Conservation (phyloP, 768 basidiomycete species). For the Mycena kentingensis region DNA sequence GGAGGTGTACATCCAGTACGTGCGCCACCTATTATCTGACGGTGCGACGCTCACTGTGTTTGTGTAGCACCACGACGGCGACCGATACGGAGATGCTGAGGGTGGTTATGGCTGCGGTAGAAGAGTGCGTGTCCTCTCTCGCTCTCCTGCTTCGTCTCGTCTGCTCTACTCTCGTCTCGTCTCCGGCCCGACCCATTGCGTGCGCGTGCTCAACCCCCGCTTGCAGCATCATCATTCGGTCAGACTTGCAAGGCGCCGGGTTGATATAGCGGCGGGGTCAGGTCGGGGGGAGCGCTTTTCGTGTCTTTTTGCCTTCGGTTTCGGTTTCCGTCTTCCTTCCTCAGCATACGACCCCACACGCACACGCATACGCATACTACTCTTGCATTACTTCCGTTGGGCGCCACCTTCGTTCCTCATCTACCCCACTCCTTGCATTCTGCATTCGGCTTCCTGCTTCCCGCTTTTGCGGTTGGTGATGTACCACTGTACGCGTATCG, state of each 20-base stretch:
- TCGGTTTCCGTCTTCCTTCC: too few relatives aligned
- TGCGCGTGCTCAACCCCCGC: slow-evolving; percentile 20
- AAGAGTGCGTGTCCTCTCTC: slow-evolving; percentile 39
- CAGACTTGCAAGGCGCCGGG: slow-evolving; percentile 65
- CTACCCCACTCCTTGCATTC: too few relatives aligned
- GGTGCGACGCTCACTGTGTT: slow-evolving; percentile 18
- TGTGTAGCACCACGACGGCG: slow-evolving; percentile 89
- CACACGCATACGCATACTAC: neutral
- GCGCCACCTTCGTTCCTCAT: too few relatives aligned
- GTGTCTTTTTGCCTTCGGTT: too few relatives aligned
- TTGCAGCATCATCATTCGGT: slow-evolving; percentile 67
- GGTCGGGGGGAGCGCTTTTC: too few relatives aligned
- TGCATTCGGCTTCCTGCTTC: neutral
- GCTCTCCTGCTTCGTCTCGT: slow-evolving; percentile 24
- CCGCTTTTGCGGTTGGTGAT: neutral
- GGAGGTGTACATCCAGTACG: slow-evolving; percentile 93
- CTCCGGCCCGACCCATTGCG: slow-evolving; percentile 29
- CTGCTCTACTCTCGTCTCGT: slow-evolving; percentile 26
- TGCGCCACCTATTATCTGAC: slow-evolving; percentile 22
- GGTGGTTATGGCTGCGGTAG: slow-evolving; percentile 94
- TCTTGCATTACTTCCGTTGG: neutral
- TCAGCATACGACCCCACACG: neutral
- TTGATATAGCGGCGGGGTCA: slow-evolving; percentile 53
- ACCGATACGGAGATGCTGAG: slow-evolving; percentile 86
- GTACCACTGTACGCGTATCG: neutral